phyloP scores from a whole-genome alignment of 2,329 filamentous ascomycete species.

The Ciborinia camelliae region DNA sequence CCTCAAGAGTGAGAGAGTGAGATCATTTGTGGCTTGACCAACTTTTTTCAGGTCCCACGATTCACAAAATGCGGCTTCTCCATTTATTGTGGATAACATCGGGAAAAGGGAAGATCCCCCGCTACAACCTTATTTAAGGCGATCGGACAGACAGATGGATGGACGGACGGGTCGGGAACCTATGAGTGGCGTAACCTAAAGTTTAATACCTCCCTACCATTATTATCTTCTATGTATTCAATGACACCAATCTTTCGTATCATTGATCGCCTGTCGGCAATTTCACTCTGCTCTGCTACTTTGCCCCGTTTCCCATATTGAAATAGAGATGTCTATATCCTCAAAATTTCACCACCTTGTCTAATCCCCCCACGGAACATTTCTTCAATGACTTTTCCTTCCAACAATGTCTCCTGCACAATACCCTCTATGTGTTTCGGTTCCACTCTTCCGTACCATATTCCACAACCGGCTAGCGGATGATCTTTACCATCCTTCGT shows the following conservation, averaged over 20 bases:
- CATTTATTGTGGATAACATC: background rate
- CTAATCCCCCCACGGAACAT: constrained; percentile 69
- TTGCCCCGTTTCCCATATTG: background rate
- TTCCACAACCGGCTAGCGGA: constrained; percentile 64
- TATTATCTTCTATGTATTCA: background rate
- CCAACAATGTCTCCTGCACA: constrained; percentile 64
- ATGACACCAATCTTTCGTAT: background rate
- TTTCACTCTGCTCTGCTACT: background rate
- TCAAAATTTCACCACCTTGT: constrained; percentile 48
- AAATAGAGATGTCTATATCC: constrained; percentile 24
- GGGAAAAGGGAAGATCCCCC: background rate
- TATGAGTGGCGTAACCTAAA: too few relatives aligned
- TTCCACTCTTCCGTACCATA: constrained; percentile 81
- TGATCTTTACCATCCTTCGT: constrained; percentile 46
- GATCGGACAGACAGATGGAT: too few relatives aligned
- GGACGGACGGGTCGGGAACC: too few relatives aligned
- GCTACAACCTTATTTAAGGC: too few relatives aligned
- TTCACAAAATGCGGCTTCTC: background rate
- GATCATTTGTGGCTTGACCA: constrained; percentile 1
- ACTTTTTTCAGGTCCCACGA: background rate
- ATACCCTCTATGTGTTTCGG: constrained; percentile 74
- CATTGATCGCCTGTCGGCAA: background rate
- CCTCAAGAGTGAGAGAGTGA: too few relatives aligned
- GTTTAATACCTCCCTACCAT: too few relatives aligned
- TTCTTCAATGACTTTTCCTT: constrained; percentile 65